Base-by-base conservation (phyloP, 2,329 filamentous ascomycete species). In the Diaporthe vexans region DNA sequence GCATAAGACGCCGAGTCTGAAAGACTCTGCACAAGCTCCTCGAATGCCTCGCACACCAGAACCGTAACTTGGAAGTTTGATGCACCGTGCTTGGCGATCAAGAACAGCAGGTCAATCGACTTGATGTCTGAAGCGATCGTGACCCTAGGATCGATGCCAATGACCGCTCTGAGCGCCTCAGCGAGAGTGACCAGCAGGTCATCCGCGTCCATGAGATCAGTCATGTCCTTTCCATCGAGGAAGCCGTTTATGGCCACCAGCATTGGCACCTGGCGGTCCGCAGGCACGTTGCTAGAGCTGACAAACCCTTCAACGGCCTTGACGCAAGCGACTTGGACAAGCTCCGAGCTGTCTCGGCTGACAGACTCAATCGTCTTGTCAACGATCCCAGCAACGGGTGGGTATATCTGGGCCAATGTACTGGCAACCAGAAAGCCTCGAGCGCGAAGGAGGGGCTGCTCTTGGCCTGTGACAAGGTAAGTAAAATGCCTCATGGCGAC, bases 251-350 rank as follows among this genome's bases (percentile, higher is more conserved):
- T 89, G 15, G 91, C 89, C n/a, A 84, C 87, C 65, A 91, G 87
- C 74, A 93, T 87, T 26, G 87, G 85, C 1, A 86, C 78, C 81
- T 98, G 95, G 59, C 85, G 86, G 74, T 90, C 88, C 10, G 82
- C 79, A 9, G 84, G 80, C 3, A 89, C 85, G 86, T 86, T 79
- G 83, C 88, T 81, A 82, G 88, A 86, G 75, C 84, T 86, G 69
- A 92, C 87, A 74, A 92, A 89, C 21, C 89, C 88, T 79, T 98
- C 95, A 48, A 98, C 85, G 1, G 95, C 93, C 81, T 96, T 95
- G 79, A 98, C 93, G 80, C 95, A 97, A 26, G 96, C 92, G 24
- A 98, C 95, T 82, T 97, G 94, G 57, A 98, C 96, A 48, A 98
- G 91, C 81, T 98, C 95, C 0, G 94, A 94, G 26, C 91, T 86